Evolutionary conservation across 257 asterid genomes (phyloP).

Genomic region (Petrea volubilis): DNA sequence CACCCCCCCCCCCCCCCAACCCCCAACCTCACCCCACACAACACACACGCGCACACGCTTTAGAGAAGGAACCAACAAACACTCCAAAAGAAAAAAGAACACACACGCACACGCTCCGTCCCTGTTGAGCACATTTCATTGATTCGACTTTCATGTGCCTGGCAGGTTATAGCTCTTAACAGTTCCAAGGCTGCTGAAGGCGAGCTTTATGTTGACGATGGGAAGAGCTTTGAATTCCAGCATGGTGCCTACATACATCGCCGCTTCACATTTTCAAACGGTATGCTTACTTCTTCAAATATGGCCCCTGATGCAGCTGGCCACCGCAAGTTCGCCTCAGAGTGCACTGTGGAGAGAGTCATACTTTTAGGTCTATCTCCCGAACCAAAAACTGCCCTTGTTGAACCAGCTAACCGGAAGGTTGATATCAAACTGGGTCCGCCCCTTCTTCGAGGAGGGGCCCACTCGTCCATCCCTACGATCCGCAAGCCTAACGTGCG

Average conservation of each 20-base stretch:
- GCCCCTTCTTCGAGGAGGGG: constrained; percentile 50
- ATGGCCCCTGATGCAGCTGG: constrained; percentile 33
- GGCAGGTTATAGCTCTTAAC: constrained; percentile 84
- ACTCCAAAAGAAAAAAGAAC: too few relatives aligned
- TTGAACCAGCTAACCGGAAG: constrained; percentile 65
- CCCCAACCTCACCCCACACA: not conserved
- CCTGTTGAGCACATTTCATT: not conserved
- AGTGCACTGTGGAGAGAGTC: constrained; percentile 72
- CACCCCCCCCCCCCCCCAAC: not conserved
- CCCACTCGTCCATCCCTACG: constrained; percentile 43
- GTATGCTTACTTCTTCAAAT: constrained; percentile 63
- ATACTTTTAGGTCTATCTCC: constrained; percentile 58
- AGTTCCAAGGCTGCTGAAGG: constrained; percentile 89
- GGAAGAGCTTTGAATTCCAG: constrained; percentile 83
- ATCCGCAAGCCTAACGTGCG: constrained; percentile 78
- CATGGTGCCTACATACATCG: constrained; percentile 74
- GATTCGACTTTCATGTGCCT: not conserved
- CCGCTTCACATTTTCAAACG: constrained; percentile 53
- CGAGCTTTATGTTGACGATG: constrained; percentile 85
- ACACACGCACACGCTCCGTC: too few relatives aligned
- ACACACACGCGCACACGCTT: too few relatives aligned
- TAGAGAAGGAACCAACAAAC: too few relatives aligned
- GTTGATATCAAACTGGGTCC: constrained; percentile 66
- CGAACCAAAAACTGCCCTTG: constrained; percentile 50
- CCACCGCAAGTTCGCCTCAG: constrained; percentile 38